Base-by-base conservation (phyloP, 2,329 filamentous ascomycete species). In the Trichoderma sp. region DNA sequence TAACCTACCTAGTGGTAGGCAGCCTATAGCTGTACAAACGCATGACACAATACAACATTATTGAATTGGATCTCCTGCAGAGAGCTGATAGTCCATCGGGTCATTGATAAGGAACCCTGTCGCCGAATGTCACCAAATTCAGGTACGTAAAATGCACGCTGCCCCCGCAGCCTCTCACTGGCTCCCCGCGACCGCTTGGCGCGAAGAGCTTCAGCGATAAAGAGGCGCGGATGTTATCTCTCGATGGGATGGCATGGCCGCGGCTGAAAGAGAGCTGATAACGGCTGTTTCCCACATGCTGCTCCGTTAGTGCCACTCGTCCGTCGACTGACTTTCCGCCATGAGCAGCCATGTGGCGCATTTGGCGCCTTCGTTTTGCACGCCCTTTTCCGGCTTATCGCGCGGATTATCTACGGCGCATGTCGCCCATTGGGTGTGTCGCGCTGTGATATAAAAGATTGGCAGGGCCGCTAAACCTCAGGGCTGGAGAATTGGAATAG, bases 61-160 rank as follows among this genome's bases (percentile, higher is more conserved):
- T 13, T 27, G 34, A n/a, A 17, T 27, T 13, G 32, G 22, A n/a
- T n/a, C n/a, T n/a, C n/a, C n/a, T n/a, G n/a, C n/a, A n/a, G 17
- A 29, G 56, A 8, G 25, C 59, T 63, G 59, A 39, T 63, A 63
- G 13, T 42, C 22, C 17, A 22, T 64, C 50, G n/a, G 50, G 19
- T 17, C 66, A 63, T 50, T 63, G 66, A 67, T 67, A 67, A 67
- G 66, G 50, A 56, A 63, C 66, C 29, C 63, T 57, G 50, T 45
- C 61, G 9, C 25, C 19, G 61, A 32, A 54, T 54, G 65, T 75
- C 74, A 77, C 70, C 75, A 78, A 78, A 77, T 79, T 75, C 71
- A 73, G 77, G 75, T 78, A 78, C 76, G 78, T 79, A 79, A 78
- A 70, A 67, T 60, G 57, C 17, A 63, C 60, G 50, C 53, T 69